A percentile compares a stretch with the other conserved stretches of the same genome.
phyloP scores from a whole-genome alignment of 495 filamentous ascomycete species.

The Tetracladium marchalianum region DNA sequence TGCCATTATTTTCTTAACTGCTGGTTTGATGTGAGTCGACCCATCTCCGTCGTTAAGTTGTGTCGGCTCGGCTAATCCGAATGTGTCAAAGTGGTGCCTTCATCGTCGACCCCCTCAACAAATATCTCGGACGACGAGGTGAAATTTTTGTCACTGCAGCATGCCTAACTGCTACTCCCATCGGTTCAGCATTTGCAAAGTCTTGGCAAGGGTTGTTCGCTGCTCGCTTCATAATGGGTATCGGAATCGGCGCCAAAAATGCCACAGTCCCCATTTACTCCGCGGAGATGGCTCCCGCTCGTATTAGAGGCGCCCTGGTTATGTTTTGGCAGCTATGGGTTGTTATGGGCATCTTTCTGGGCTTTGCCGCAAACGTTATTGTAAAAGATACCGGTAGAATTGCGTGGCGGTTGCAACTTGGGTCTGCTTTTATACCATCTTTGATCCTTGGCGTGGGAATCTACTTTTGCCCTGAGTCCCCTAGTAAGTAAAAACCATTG shows the following conservation, averaged over 20 bases:
- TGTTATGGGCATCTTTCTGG: slow-evolving; percentile 69
- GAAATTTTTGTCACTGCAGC: slow-evolving; percentile 48
- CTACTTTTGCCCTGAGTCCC: slow-evolving; percentile 66
- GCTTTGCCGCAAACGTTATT: slow-evolving; percentile 57
- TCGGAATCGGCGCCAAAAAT: slow-evolving; percentile 59
- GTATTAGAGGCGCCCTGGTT: slow-evolving; percentile 67
- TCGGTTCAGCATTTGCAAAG: slow-evolving; percentile 56
- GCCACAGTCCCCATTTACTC: slow-evolving; percentile 62
- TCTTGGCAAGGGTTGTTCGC: slow-evolving; percentile 52
- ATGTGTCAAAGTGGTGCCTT: slow-evolving; percentile 50
- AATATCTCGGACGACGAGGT: slow-evolving; percentile 27
- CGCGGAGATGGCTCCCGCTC: slow-evolving; percentile 65
- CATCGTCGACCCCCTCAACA: slow-evolving; percentile 48
- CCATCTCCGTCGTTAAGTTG: slow-evolving; percentile 10
- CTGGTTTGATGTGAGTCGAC: slow-evolving; percentile 33
- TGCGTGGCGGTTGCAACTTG: slow-evolving; percentile 68
- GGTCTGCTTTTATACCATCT: slow-evolving; percentile 66
- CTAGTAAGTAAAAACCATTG: slow-evolving; percentile 29
- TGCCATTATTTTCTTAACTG: slow-evolving; percentile 29
- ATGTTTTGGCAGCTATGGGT: slow-evolving; percentile 88
- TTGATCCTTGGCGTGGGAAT: slow-evolving; percentile 55
- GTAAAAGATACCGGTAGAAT: slow-evolving; percentile 43
- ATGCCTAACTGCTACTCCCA: slow-evolving; percentile 31
- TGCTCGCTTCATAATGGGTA: slow-evolving; percentile 55
- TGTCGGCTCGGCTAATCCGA: slow-evolving; percentile 41